phyloP scores from a whole-genome alignment of 192 early-diverging fungal species.

The Thoreauomyces humboldtii region DNA sequence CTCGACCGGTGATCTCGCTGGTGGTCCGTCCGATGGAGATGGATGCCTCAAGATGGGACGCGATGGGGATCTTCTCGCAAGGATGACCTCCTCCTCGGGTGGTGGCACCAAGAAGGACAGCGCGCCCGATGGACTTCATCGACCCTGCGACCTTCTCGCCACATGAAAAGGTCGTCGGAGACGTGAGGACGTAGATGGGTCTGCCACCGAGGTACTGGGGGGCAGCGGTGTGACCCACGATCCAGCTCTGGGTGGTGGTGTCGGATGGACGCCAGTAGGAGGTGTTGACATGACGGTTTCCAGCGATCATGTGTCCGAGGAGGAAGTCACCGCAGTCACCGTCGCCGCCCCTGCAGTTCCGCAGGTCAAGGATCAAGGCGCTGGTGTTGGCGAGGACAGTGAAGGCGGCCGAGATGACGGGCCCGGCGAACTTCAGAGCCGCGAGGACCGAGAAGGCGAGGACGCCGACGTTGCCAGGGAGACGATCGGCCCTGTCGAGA shows the following conservation, averaged over 20 bases:
- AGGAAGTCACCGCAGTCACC: background rate
- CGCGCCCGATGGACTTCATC: background rate
- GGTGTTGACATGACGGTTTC: background rate
- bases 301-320: background rate
- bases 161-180: background rate
- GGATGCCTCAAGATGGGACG: background rate
- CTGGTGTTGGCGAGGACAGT: background rate
- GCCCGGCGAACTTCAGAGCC: background rate
- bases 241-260: background rate
- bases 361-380: slow-evolving; percentile 1
- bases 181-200: background rate
- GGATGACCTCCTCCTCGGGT: slow-evolving; percentile 1
- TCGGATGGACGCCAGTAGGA: slow-evolving; percentile 2
- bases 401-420: slow-evolving; percentile 2
- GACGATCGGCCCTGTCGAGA: background rate
- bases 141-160: slow-evolving; percentile 4
- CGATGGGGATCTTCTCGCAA: background rate
- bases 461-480: background rate
- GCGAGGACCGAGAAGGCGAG: background rate
- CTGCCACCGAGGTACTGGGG: background rate
- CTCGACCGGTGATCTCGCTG: background rate
- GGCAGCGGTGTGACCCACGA: background rate
- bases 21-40: background rate
- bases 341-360: background rate
- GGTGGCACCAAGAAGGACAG: background rate